Conservation (phyloP, 108 stramenopile species). For the Skeletonema tropicum region DNA sequence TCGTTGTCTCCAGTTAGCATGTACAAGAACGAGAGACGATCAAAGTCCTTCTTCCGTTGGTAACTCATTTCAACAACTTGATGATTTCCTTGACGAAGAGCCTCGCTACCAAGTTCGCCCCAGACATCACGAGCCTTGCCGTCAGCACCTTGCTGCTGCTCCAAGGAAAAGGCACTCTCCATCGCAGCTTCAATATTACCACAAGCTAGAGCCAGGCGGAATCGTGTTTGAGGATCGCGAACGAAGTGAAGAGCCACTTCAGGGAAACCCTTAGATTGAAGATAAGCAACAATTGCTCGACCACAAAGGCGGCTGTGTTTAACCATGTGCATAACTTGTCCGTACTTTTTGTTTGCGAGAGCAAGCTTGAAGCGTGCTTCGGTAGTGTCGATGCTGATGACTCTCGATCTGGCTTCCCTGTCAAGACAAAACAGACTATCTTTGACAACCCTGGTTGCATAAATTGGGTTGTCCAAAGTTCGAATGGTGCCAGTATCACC, state of each 20-base stretch:
- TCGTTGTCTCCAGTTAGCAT: slow-evolving; percentile 94
- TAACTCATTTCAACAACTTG: slow-evolving; percentile 98
- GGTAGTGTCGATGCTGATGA: slow-evolving; percentile 94
- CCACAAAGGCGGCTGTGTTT: slow-evolving; percentile 92
- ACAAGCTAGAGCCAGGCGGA: slow-evolving; percentile 97
- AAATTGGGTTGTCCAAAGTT: slow-evolving; percentile 94
- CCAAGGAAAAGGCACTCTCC: slow-evolving; percentile 92
- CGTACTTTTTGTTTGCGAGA: slow-evolving; percentile 89
- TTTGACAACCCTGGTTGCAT: slow-evolving; percentile 90
- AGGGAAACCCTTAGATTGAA: slow-evolving; percentile 97
- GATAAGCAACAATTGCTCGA: slow-evolving; percentile 96
- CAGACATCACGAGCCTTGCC: slow-evolving; percentile 89
- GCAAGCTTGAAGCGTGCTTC: slow-evolving; percentile 96
- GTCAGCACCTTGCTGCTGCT: slow-evolving; percentile 58
- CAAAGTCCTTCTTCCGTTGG: slow-evolving; percentile 97
- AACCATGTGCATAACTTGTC: slow-evolving; percentile 98
- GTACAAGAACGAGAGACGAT: slow-evolving; percentile 97
- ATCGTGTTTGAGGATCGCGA: slow-evolving; percentile 92
- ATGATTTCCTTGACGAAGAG: slow-evolving; percentile 96
- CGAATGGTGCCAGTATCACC: slow-evolving; percentile 98
- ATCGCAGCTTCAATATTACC: slow-evolving; percentile 99
- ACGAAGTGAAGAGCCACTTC: slow-evolving; percentile 99
- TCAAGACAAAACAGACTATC: slow-evolving; percentile 94
- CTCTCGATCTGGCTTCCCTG: slow-evolving; percentile 92
- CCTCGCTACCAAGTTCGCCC: slow-evolving; percentile 94